Conservation (phyloP, 1,139 yeast species). For the Debaryomyces robertsiae region DNA sequence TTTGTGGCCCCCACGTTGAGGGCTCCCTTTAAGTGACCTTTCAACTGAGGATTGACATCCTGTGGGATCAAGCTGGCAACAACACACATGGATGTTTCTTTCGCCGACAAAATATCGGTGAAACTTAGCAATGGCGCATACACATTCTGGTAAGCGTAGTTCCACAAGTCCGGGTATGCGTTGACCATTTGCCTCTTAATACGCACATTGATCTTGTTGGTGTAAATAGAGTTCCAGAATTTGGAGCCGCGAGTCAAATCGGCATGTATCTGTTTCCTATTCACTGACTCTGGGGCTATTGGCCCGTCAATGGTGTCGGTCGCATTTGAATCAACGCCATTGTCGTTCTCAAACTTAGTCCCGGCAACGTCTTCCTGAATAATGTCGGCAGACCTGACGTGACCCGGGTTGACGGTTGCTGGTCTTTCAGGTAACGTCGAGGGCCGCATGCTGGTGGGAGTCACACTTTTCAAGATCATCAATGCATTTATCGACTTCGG, state of each 20-base stretch:
- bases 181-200: constrained; percentile 67
- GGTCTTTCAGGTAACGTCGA: constrained; percentile 32
- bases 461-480: constrained; percentile 61
- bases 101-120: constrained; percentile 61
- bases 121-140: constrained; percentile 78
- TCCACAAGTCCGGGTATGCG: constrained; percentile 86
- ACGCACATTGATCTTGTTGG: constrained; percentile 65
- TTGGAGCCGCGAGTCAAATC: constrained; percentile 54
- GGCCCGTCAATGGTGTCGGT: constrained; percentile 50
- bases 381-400: constrained; percentile 39
- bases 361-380: constrained; percentile 47
- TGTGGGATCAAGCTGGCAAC: constrained; percentile 85
- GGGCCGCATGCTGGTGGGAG: constrained; percentile 55
- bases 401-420: constrained; percentile 36
- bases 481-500: constrained; percentile 85
- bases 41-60: constrained; percentile 91
- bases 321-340: constrained; percentile 16
- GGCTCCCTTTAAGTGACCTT: constrained; percentile 89
- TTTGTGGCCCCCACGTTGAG: constrained; percentile 71
- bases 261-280: constrained; percentile 28
- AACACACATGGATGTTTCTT: constrained; percentile 76
- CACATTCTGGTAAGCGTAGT: constrained; percentile 69
- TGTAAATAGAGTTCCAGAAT: constrained; percentile 79
- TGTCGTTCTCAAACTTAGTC: constrained; percentile 32
- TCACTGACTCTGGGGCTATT: constrained; percentile 34